Evolutionary conservation across 2,329 filamentous ascomycete genomes (phyloP), one percentile per base, ranked within the genome.

Genomic region (Neurospora sp.): DNA sequence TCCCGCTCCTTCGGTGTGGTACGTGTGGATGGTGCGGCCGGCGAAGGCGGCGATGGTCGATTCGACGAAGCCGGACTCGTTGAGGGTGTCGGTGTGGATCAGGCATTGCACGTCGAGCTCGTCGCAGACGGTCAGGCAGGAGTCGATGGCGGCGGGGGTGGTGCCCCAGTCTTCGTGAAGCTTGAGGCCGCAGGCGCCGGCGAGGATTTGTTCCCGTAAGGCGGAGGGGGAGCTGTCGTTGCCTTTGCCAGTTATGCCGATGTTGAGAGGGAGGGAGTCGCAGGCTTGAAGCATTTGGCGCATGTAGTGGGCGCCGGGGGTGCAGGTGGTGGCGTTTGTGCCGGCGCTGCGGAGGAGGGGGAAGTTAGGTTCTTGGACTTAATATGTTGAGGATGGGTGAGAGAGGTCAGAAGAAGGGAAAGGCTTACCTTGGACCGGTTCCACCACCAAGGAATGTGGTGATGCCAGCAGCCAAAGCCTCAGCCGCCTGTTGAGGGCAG

Each of bases 61-160:
- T 79, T 97, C 95, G 67, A 98, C 95, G 77, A 97, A 98, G n/a
- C 95, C 95, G 19, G 92, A 95, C 80, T 98, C 95, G 80, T 98
- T 98, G 72, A 98, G 87, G 0, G 95, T 97, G 79, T 98, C 95
- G 0, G 94, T 97, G 79, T 97, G 95, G 75, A 98, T 96, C 73
- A 97, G 88, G 74, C 92, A 96, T 80, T 98, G 95, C 36, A 98
- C 88, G 77, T 98, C 95, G 69, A 92, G 87, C 77, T 97, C 91
- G 76, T 98, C 95, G 79, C 94, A 97, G 62, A 97, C 91, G 1
- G 82, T 82, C 11, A 97, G 85, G 77, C 95, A 97, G 1, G 91
- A 86, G 79, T 98, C 94, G 77, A 98, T 98, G 28, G 93, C 93
- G 1, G 92, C 91, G 0, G 95, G 95, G 1, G 95, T 97, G 28